Base-by-base conservation (phyloP, 2,329 filamentous ascomycete species). In the Alternaria longipes region DNA sequence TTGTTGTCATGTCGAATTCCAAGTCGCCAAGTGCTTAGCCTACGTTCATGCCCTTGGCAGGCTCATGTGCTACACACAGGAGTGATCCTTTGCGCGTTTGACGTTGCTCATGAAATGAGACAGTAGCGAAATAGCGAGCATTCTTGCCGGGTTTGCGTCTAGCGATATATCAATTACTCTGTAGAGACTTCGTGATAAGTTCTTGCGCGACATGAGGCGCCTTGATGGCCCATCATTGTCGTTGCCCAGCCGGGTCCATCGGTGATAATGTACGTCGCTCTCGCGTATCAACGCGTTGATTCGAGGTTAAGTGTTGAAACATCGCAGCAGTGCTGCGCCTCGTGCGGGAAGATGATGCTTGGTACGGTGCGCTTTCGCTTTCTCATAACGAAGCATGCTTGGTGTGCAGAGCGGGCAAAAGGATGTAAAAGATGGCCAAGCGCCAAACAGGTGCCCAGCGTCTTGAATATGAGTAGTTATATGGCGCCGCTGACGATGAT, bases 1-100 rank as follows among this genome's bases (percentile, higher is more conserved):
- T 40, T 51, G 56, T 44, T 59, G 36, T 45, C 45, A 34, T 44
- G 34, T 26, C 34, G 36, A 44, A 38, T 28, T 22, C 57, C 52
- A 56, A 56, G 57, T 26, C 45, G 57, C 57, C 57, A 56, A 50
- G 49, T 44, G 38, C 57, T 56, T 60, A 56, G 52, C 57, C 14
- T 51, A 46, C 45, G 38, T 51, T 34, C 4, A 3, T 12, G 38
- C 18, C 9, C 57, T 60, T 56, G 57, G 57, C 53, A 56, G 18
- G 20, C 16, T 36, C 9, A 28, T 24, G 9, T 50, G 28, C 46
- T 24, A 49, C 24, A 20, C 30, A 49, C 8, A 12, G 30, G 30
- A 32, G 30, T 36, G 7, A 22, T 24, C 20, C 30, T 36, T 34
- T 5, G 34, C 46, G 32, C 30, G 16, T 49, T n/a, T 3, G 8